A percentile compares a stretch with the other conserved stretches of the same genome.
These are phyloP conservation scores for Trichocladium uniseriatum DNA, from an alignment of 495 filamentous ascomycete genomes.

Conservation along the genomic window DNA sequence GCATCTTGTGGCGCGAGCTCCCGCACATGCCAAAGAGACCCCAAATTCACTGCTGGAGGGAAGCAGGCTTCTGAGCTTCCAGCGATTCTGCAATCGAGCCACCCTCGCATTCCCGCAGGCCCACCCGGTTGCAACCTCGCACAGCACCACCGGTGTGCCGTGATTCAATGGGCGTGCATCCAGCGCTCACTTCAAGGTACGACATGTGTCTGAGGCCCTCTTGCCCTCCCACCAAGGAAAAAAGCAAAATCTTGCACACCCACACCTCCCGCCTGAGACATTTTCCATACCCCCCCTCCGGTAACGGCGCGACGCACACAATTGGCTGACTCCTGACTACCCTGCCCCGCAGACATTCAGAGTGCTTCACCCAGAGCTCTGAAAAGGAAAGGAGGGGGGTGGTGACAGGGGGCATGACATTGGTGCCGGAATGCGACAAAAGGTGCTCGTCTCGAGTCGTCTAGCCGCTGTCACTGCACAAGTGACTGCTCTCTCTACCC, in stretches of 20 bases:
- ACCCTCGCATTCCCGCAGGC: not conserved
- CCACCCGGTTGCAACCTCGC: slow-evolving; percentile 3
- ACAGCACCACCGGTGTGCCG: slow-evolving; percentile 4
- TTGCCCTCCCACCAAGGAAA: not conserved
- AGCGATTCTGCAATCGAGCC: not conserved
- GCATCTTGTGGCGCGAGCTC: not conserved
- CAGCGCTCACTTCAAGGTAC: not conserved
- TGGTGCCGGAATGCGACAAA: slow-evolving; percentile 9
- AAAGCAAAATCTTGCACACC: not conserved
- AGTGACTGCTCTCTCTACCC: not conserved
- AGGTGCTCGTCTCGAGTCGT: not conserved
- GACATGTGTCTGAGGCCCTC: not conserved
- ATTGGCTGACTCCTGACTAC: slow-evolving; percentile 13
- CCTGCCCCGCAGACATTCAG: slow-evolving; percentile 7
- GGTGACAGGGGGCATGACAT: slow-evolving; percentile 3
- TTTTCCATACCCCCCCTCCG: slow-evolving; percentile 10
- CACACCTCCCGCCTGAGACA: slow-evolving; percentile 6
- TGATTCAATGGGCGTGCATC: slow-evolving; percentile 2
- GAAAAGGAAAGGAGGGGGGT: slow-evolving; percentile 1
- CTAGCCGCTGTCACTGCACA: not conserved
- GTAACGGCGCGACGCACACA: slow-evolving; percentile 10
- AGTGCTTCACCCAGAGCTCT: not conserved
- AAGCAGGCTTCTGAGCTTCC: not conserved
- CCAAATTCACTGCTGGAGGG: too few relatives aligned
- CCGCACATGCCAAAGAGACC: too few relatives aligned